Conservation (phyloP, 2,329 filamentous ascomycete genomes). For the Lanzia echinophila region DNA sequence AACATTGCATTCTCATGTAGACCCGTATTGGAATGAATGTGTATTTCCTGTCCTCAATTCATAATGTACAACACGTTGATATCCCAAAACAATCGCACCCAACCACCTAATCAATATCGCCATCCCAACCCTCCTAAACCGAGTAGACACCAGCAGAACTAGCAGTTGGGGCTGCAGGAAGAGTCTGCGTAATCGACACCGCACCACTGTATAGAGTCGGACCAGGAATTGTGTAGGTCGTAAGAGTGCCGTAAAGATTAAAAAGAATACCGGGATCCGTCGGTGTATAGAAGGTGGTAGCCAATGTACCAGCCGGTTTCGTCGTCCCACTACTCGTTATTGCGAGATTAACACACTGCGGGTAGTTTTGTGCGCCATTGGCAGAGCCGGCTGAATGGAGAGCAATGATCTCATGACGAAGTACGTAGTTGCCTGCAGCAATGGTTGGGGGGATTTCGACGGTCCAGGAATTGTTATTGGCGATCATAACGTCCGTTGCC, state of each 20-base stretch:
- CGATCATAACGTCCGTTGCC: constrained; percentile 43
- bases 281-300: constrained; percentile 35
- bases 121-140: background rate
- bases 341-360: constrained; percentile 44
- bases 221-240: constrained; percentile 32
- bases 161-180: constrained; percentile 18
- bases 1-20: too few relatives aligned
- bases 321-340: constrained; percentile 38
- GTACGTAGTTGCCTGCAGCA: constrained; percentile 42
- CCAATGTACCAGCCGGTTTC: constrained; percentile 32
- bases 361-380: constrained; percentile 44
- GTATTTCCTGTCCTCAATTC: too few relatives aligned
- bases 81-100: background rate
- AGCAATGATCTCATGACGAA: constrained; percentile 40
- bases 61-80: too few relatives aligned
- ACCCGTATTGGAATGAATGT: too few relatives aligned
- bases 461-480: constrained; percentile 46
- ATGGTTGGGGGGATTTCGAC: constrained; percentile 40
- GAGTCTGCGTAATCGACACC: constrained; percentile 16
- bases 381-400: constrained; percentile 25
- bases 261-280: constrained; percentile 38
- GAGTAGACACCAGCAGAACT: constrained; percentile 16
- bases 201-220: constrained; percentile 28
- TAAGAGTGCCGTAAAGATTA: constrained; percentile 33
- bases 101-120: background rate